Conservation (phyloP, 805 yeast genomes). For the Metschnikowia shivogae region DNA sequence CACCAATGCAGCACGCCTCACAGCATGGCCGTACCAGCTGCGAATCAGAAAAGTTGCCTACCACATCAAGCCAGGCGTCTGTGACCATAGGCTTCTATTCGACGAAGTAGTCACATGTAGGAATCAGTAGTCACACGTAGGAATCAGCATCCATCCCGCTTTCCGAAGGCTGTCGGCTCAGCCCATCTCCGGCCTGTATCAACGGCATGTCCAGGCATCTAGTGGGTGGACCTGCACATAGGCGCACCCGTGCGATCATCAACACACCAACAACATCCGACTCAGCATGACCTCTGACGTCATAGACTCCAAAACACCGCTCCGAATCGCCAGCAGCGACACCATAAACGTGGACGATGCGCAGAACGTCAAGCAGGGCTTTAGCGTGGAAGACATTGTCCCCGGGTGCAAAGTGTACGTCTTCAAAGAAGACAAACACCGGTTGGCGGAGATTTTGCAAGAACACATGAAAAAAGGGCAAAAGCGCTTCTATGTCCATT, state of each 20-base stretch:
- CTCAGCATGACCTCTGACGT: slow-evolving; percentile 3
- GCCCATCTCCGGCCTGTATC: too few relatives aligned
- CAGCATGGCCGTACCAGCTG: too few relatives aligned
- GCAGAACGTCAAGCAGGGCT: slow-evolving; percentile 10
- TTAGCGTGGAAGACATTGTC: slow-evolving; percentile 46
- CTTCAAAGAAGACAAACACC: slow-evolving; percentile 70
- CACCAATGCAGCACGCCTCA: too few relatives aligned
- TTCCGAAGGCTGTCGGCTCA: too few relatives aligned
- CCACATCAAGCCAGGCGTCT: too few relatives aligned
- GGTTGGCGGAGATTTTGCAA: slow-evolving; percentile 83
- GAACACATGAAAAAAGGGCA: slow-evolving; percentile 71
- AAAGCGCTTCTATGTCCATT: slow-evolving; percentile 86
- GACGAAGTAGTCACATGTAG: too few relatives aligned
- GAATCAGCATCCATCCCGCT: too few relatives aligned
- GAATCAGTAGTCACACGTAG: too few relatives aligned
- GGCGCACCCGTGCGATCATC: neutral
- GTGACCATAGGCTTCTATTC: too few relatives aligned
- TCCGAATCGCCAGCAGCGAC: slow-evolving; percentile 6
- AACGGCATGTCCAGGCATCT: too few relatives aligned
- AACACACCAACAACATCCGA: neutral
- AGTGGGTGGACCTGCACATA: neutral
- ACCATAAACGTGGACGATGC: slow-evolving; percentile 1
- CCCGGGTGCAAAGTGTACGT: slow-evolving; percentile 83
- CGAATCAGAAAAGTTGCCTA: too few relatives aligned
- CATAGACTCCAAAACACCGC: slow-evolving; percentile 8